Evolutionary conservation across 345 rosid genomes (phyloP).

Genomic region (Hibiscus syriacus): DNA sequence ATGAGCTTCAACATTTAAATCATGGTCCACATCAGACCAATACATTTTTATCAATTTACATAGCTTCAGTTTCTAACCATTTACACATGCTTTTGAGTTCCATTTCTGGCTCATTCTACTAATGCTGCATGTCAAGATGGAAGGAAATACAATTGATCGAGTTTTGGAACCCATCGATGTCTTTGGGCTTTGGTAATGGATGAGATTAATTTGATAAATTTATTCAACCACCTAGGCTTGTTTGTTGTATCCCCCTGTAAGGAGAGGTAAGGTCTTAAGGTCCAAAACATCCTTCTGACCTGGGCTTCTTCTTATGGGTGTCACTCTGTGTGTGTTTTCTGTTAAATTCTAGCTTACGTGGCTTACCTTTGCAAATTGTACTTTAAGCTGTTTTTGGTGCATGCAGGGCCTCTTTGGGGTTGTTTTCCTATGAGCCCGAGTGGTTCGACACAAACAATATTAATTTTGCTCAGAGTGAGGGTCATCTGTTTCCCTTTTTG

Average conservation of each 20-base stretch:
- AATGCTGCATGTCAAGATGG: background rate
- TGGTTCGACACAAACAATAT: conserved; percentile 66
- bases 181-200: too few species aligned
- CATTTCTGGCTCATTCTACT: background rate
- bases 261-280: background rate
- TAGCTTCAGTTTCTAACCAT: background rate
- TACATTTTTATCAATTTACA: background rate
- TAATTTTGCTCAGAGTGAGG: conserved; percentile 78
- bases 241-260: background rate
- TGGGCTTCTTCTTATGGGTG: background rate
- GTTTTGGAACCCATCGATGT: background rate
- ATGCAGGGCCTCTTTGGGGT: conserved; percentile 86
- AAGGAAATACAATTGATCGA: background rate
- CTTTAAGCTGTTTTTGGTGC: conserved; percentile 19
- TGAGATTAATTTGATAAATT: background rate
- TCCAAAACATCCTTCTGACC: background rate
- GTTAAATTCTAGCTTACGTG: background rate
- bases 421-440: conserved; percentile 97
- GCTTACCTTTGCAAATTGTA: conserved; percentile 12
- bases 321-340: background rate
- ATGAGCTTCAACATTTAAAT: background rate
- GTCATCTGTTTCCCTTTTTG: conserved; percentile 77
- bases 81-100: background rate
- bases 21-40: background rate
- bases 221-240: background rate